Percentiles rank a stretch among this genome's conserved stretches.
phyloP scores from a whole-genome alignment of 2,329 filamentous ascomycete species.

The Phialemoniopsis sp. region DNA sequence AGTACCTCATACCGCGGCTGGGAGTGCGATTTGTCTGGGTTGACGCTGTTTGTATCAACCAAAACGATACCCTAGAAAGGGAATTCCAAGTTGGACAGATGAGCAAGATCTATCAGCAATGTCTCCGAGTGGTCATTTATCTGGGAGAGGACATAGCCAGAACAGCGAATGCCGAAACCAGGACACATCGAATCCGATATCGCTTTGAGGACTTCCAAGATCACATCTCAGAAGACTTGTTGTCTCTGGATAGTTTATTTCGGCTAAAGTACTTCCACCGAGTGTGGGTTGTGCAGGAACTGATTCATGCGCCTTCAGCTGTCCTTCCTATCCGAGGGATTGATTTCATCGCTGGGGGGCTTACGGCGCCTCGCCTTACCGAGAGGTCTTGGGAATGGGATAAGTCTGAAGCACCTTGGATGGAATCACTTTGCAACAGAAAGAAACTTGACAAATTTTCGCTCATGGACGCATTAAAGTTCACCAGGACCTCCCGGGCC shows the following conservation, averaged over 20 bases:
- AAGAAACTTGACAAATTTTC: too few species aligned
- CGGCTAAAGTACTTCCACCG: conserved; percentile 4
- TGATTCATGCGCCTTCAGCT: background rate
- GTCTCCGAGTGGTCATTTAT: conserved; percentile 3
- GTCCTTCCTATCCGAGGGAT: background rate
- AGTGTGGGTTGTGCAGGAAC: conserved; percentile 8
- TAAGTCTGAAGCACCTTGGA: background rate
- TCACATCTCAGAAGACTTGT: background rate
- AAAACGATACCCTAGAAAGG: conserved; percentile 10
- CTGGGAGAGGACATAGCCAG: conserved; percentile 5
- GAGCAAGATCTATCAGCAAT: conserved; percentile 7
- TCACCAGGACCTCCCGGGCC: background rate
- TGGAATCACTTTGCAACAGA: background rate
- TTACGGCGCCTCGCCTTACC: background rate
- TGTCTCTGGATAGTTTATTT: background rate
- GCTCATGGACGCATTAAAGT: background rate
- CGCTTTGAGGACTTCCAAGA: background rate
- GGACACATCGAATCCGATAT: too few species aligned
- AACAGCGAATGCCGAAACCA: background rate
- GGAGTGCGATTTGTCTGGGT: conserved; percentile 10
- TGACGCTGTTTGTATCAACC: conserved; percentile 16
- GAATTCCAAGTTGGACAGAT: conserved; percentile 15
- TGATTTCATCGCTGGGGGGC: background rate
- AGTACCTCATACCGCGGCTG: conserved; percentile 6
- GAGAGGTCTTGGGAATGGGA: background rate